Evolutionary conservation across 2,329 filamentous ascomycete species (phyloP).

Genomic region (Cercospora beticola): DNA sequence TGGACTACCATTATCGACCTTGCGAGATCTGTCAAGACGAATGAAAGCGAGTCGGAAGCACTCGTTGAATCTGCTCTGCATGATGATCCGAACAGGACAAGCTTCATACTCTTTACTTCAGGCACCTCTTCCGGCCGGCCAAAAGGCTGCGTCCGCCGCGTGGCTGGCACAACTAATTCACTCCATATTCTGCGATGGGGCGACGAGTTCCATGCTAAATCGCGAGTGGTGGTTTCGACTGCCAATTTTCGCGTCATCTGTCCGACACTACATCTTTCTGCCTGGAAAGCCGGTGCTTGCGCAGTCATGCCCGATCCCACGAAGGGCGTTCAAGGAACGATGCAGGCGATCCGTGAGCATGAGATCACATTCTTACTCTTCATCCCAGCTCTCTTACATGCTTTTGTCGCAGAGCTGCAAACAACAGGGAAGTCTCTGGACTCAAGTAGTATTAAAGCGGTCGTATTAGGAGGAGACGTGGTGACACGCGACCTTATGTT

Average conservation of each 20-base stretch:
- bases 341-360: constrained; percentile 19
- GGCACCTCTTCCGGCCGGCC: constrained; percentile 23
- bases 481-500: constrained; percentile 19
- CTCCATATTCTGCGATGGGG: constrained; percentile 7
- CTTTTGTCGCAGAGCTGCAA: constrained; percentile 13
- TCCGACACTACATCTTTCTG: constrained; percentile 10
- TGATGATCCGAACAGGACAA: constrained; percentile 14
- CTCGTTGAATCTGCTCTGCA: constrained; percentile 11
- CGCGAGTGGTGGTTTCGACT: constrained; percentile 2
- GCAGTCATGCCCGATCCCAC: constrained; percentile 21
- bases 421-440: constrained; percentile 6
- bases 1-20: constrained; percentile 10
- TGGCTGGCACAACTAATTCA: constrained; percentile 4
- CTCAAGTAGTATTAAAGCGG: constrained; percentile 2
- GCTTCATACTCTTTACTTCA: constrained; percentile 21
- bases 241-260: constrained; percentile 27
- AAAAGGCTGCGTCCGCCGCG: constrained; percentile 21
- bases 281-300: constrained; percentile 21
- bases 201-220: neutral
- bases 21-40: neutral
- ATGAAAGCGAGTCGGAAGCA: neutral
- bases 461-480: constrained; percentile 21
- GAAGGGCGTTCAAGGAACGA: constrained; percentile 4
- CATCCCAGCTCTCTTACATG: constrained; percentile 21
- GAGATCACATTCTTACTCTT: constrained; percentile 18